Percentiles rank a stretch among this genome's conserved stretches.
Conservation (phyloP, 768 basidiomycete species). For the Neoboletus magnificus region DNA sequence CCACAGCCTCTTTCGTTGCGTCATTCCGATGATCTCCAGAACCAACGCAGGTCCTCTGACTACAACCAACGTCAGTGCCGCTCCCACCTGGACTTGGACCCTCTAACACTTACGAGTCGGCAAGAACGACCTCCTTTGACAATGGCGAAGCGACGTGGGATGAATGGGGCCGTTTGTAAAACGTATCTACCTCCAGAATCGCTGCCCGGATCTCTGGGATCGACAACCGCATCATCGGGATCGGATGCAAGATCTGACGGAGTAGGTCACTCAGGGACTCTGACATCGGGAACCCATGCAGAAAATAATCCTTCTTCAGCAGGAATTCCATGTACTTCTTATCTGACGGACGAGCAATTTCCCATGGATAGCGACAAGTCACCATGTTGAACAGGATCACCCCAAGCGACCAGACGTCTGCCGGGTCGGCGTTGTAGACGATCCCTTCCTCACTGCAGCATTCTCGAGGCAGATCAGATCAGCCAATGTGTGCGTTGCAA, state of each 20-base stretch:
- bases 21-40: background rate
- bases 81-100: too few relatives aligned
- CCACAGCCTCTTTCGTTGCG: too few relatives aligned
- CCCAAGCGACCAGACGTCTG: background rate
- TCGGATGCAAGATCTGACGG: conserved; percentile 12
- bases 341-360: conserved; percentile 1
- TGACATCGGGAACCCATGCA: conserved; percentile 6
- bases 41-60: conserved; percentile 9
- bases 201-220: conserved; percentile 15
- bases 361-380: conserved; percentile 6
- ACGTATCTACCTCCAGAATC: conserved; percentile 11
- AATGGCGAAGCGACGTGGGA: background rate
- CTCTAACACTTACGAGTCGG: conserved; percentile 11
- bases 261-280: conserved; percentile 3
- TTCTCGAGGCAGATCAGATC: too few relatives aligned
- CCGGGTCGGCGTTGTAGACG: background rate
- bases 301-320: background rate
- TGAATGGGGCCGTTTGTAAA: conserved; percentile 1
- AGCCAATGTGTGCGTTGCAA: background rate
- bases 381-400: background rate
- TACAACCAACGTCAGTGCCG: background rate
- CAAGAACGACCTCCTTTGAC: background rate
- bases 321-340: conserved; percentile 2
- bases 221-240: conserved; percentile 2
- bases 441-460: too few relatives aligned